Percentiles rank a stretch among this genome's conserved stretches.
Conservation (phyloP, 371 early-diverging fungal species). For the Syncephalis plumigaleata region DNA sequence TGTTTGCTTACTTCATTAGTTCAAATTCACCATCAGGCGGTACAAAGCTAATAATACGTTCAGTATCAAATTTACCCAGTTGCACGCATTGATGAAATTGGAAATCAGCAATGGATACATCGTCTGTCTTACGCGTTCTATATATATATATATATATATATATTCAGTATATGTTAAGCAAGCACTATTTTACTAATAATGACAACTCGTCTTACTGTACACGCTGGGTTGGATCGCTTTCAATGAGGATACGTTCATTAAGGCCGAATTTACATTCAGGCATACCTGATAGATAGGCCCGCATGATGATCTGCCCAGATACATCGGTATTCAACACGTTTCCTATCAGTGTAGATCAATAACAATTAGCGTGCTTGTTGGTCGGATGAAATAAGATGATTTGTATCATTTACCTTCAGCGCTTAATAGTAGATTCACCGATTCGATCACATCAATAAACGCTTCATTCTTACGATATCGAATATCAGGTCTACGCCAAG, state of each 20-base stretch:
- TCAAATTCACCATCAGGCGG: slow-evolving; percentile 91
- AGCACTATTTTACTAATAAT: neutral
- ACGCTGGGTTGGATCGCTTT: slow-evolving; percentile 29
- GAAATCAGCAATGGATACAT: slow-evolving; percentile 76
- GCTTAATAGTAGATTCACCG: slow-evolving; percentile 67
- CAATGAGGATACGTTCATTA: slow-evolving; percentile 65
- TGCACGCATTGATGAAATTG: slow-evolving; percentile 90
- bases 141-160: neutral
- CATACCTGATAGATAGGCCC: slow-evolving; percentile 53
- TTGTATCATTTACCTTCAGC: slow-evolving; percentile 27
- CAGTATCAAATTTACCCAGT: slow-evolving; percentile 61
- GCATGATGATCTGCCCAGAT: slow-evolving; percentile 63
- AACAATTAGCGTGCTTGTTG: slow-evolving; percentile 1
- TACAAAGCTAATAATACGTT: slow-evolving; percentile 70
- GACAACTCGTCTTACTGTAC: neutral
- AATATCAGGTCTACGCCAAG: slow-evolving; percentile 77
- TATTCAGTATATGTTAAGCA: neutral
- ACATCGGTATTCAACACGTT: slow-evolving; percentile 62
- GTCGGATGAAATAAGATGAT: neutral
- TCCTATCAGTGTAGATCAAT: slow-evolving; percentile 15
- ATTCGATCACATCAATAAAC: slow-evolving; percentile 80
- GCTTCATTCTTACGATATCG: slow-evolving; percentile 83
- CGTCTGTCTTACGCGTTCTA: slow-evolving; percentile 27
- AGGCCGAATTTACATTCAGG: slow-evolving; percentile 69
- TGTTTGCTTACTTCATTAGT: slow-evolving; percentile 39